phyloP scores from a whole-genome alignment of 176 grass and related monocot genomes.

The Eragrostis curvula region DNA sequence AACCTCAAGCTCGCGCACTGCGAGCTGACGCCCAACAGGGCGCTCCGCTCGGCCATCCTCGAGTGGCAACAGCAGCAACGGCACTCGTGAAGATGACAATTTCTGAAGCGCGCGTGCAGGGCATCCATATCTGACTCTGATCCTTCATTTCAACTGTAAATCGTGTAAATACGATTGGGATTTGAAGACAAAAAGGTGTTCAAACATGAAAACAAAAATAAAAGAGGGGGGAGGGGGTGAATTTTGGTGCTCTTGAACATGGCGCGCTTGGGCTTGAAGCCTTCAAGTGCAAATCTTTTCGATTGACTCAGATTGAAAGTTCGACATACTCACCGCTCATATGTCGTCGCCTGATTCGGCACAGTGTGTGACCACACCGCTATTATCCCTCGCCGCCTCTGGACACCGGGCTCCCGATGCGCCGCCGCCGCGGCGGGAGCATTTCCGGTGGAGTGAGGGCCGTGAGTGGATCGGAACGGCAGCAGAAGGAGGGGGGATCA shows the following conservation, averaged over 20 bases:
- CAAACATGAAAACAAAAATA: not conserved
- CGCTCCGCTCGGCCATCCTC: conserved; percentile 66
- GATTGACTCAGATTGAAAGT: not conserved
- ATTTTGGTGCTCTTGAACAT: not conserved
- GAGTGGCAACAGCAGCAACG: conserved; percentile 47
- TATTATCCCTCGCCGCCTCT: too few species aligned
- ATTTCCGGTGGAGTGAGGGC: too few species aligned
- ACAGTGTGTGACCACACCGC: too few species aligned
- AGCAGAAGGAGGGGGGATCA: not conserved
- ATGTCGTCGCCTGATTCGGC: too few species aligned
- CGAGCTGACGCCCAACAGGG: conserved; percentile 62
- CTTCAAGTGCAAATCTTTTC: not conserved
- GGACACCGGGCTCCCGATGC: too few species aligned
- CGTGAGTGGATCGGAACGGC: not conserved
- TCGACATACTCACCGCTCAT: not conserved
- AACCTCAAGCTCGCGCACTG: conserved; percentile 55
- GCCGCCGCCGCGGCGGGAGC: too few species aligned
- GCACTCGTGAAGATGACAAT: not conserved
- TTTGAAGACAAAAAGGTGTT: not conserved
- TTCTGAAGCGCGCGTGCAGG: too few species aligned
- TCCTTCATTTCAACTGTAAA: not conserved
- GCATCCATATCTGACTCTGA: too few species aligned
- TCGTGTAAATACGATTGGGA: not conserved
- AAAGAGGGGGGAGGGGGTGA: too few species aligned
- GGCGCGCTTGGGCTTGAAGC: not conserved